Conservation (phyloP, 345 rosid genomes). For the Zanthoxylum bungeanum region DNA sequence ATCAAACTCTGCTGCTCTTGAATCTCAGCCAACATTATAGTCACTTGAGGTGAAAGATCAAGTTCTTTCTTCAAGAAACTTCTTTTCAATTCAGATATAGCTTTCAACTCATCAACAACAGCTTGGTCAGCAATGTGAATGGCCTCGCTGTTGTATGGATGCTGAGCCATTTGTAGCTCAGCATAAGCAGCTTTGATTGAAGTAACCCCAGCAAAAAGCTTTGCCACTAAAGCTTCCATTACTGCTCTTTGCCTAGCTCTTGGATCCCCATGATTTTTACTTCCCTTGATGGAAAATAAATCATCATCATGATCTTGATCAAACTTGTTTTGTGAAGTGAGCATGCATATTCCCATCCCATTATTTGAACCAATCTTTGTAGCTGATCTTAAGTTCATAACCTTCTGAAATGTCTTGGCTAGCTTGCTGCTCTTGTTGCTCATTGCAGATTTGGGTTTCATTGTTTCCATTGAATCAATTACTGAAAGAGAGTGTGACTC, state of each 20-base stretch:
- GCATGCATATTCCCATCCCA: slow-evolving; percentile 72
- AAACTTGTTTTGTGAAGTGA: slow-evolving; percentile 47
- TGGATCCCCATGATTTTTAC: slow-evolving; percentile 8
- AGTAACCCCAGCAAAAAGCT: slow-evolving; percentile 73
- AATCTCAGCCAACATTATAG: slow-evolving; percentile 86
- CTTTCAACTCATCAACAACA: slow-evolving; percentile 73
- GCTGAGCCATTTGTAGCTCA: slow-evolving; percentile 90
- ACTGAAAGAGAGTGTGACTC: not conserved
- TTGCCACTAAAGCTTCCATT: slow-evolving; percentile 67
- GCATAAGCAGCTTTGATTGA: slow-evolving; percentile 91
- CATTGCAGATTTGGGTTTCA: slow-evolving; percentile 48
- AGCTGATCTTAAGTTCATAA: slow-evolving; percentile 50
- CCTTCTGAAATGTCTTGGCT: slow-evolving; percentile 68
- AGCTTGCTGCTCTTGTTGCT: slow-evolving; percentile 54
- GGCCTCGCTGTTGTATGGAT: slow-evolving; percentile 72
- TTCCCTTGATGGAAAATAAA: not conserved
- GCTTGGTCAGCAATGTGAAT: slow-evolving; percentile 82
- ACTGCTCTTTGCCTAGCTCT: slow-evolving; percentile 46
- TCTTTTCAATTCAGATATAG: slow-evolving; percentile 71
- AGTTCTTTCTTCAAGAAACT: slow-evolving; percentile 62
- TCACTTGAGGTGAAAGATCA: slow-evolving; percentile 81
- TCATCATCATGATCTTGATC: slow-evolving; percentile 27
- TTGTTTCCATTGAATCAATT: slow-evolving; percentile 37
- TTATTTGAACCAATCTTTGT: slow-evolving; percentile 52
- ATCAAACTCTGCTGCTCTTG: slow-evolving; percentile 94